Conservation (phyloP, 2,329 filamentous ascomycete genomes). For the Aspergillus hiratsukae region DNA sequence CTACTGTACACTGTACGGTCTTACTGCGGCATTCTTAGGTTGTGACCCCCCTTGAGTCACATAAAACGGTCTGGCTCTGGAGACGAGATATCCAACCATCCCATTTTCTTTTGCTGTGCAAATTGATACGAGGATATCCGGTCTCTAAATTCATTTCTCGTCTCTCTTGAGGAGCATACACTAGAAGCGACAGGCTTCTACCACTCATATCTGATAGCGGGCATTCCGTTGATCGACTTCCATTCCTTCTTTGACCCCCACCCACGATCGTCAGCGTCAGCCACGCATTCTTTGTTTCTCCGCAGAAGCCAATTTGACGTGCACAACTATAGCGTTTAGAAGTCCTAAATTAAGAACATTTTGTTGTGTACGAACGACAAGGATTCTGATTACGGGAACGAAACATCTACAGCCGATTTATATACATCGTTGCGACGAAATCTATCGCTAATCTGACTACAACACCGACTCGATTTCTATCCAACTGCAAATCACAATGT, state of each 20-base stretch:
- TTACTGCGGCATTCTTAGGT: conserved; percentile 16
- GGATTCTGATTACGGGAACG: conserved; percentile 3
- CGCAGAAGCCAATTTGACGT: conserved; percentile 8
- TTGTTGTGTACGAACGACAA: conserved; percentile 6
- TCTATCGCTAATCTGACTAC: neutral
- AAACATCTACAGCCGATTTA: conserved; percentile 4
- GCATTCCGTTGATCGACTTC: conserved; percentile 27
- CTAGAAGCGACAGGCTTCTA: neutral
- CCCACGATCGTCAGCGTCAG: conserved; percentile 24
- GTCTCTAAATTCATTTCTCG: conserved; percentile 19
- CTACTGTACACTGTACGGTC: conserved; percentile 17
- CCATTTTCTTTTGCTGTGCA: conserved; percentile 26
- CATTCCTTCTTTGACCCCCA: conserved; percentile 28
- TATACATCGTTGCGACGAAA: conserved; percentile 3
- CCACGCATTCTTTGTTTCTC: conserved; percentile 21
- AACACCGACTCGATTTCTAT: neutral
- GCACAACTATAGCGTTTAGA: conserved; percentile 8
- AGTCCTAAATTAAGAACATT: conserved; percentile 13
- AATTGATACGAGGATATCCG: conserved; percentile 13
- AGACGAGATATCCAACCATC: conserved; percentile 2
- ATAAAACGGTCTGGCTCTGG: conserved; percentile 8
- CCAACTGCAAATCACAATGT: conserved; percentile 25
- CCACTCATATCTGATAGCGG: conserved; percentile 23
- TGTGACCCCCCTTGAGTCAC: conserved; percentile 18
- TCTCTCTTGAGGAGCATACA: conserved; percentile 12